Base-by-base conservation (phyloP, 495 filamentous ascomycete genomes). In the Hypomontagnella submonticulosa region DNA sequence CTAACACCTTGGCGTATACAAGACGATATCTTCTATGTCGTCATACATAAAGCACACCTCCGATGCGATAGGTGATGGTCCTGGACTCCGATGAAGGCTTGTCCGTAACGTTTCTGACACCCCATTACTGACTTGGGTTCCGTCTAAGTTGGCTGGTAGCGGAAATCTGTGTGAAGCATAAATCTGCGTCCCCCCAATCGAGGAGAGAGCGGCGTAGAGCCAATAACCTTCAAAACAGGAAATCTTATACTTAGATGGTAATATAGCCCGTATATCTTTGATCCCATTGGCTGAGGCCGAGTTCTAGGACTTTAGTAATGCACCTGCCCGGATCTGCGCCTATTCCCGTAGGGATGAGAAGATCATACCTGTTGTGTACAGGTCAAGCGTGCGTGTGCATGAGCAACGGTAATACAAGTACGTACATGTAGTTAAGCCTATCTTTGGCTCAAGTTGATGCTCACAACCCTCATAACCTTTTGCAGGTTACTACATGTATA, bases 31-130 rank as follows among this genome's bases (percentile, higher is more conserved):
- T 4, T 46, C 15, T 33, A 59, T 59, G 48, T 40, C 54, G 41
- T 54, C 53, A 65, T 58, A 59, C 53, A 65, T 58, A 59, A 47
- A 54, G 10, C 16, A 27, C 16, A n/a, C 30, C 3, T 54, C 4
- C 19, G 11, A 41, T 41, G 23, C 10, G 13, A 4, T 15, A 15
- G 15, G 36, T 10, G 7, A 34, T 16, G 20, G 33, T 15, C 42
- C 44, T 47, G 18, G 50, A 47, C 42, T 51, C 27, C 37, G 37
- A 49, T 30, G 34, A 2, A 34, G 23, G 6, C 36, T 33, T 15
- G n/a, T 6, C 20, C 8, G 18, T 42, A 47, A 19, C 5, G 30
- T 7, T 49, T n/a, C 33, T 20, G 34, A 11, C 55, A 7, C 34
- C 48, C 52, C 15, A 33, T 42, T 40, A 52, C 49, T 43, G 16